Base-by-base conservation (phyloP, 257 asterid genomes). In the Agastache rugosa region DNA sequence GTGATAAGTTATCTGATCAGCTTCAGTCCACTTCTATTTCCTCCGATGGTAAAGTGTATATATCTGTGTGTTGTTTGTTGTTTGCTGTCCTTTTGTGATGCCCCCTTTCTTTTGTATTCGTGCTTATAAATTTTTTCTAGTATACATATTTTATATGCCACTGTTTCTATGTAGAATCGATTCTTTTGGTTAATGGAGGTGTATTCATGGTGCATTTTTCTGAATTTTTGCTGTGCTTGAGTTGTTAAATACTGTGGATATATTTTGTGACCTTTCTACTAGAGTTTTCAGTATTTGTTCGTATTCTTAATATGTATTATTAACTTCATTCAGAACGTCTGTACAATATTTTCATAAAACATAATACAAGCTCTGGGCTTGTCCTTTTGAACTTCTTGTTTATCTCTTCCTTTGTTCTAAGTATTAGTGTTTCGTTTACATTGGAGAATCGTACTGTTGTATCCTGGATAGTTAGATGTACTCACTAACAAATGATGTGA, bases 1-100 rank as follows among this genome's bases (percentile, higher is more conserved):
- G 90, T 80, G 94, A 87, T 78, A 85, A 85, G 77, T 86, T 90
- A 48, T 72, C 96, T 17, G 93, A 84, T 76, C 88, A 90, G 80
- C 93, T 94, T 71, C 98, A 87, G 48, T 87, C 98, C 25, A 84
- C 99, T 47, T 92, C 97, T 61, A 81, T 93, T 56, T 81, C 90
- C 58, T 82, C 89, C 12, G 92, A 82, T 73, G 96, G 97, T 91
- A 80, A 37, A 29, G n/a, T 72, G 35, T 45, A n/a, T 56, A 39
- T 63, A 64, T 20, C 12, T 35, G 16, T 35, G 4, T 44, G 27
- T 16, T 75, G 3, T 42, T 1, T 19, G 25, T 41, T 64, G 56
- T 64, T 77, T 42, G 53, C 2, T 60, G 31, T 66, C 37, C 17
- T 74, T 69, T 61, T 39, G 54, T 35, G 16, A 20, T 45, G 55